Base-by-base conservation (phyloP, 106 monocot species). In the Hemerocallis citrina region DNA sequence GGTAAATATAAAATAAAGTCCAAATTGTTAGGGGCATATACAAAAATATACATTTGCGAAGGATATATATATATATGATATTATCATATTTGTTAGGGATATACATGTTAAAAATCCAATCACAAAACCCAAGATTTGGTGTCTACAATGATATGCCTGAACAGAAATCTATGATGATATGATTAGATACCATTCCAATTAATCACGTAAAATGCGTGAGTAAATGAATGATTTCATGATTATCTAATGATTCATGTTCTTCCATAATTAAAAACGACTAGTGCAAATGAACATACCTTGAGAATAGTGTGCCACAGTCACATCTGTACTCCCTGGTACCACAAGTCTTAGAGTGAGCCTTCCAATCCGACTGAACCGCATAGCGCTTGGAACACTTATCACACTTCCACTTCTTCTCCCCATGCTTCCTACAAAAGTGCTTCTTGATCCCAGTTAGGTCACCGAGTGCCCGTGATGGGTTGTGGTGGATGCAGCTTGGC, bases 391-490 rank as follows among this genome's bases (percentile, higher is more conserved):
- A 83, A 65, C 94, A 95, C 75, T 86, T 89, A 40, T 95, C 94
- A 66, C 94, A 95, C 71, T 86, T 86, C 94, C 94, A 95, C 73
- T 95, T 95, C 94, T 95, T 95, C 83, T 95, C 94, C 4, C 94
- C 94, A 80, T 95, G 94, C 72, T 95, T 95, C 7, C 94, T 72
- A 70, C 86, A 83, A 70, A 73, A 95, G 78, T 95, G 94, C 75
- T 95, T 95, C 80, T 95, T 95, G 74, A 95, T 86, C 12, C 95
- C 95, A 57, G 95, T 96, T 62, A 96, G 84, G 68, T 96, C 95
- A 11, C 95, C 95, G 62, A 95, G 89, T 11, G 94, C 89, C 3
- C 94, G 74, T 3, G 89, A 83, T 0, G 94, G 89, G 46, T 95
- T 83, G 59, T 95, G 94, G 79, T 95, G 94, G 41, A 89, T 83